phyloP scores from a whole-genome alignment of 2,329 filamentous ascomycete genomes.

The Hypoxylon sp. region DNA sequence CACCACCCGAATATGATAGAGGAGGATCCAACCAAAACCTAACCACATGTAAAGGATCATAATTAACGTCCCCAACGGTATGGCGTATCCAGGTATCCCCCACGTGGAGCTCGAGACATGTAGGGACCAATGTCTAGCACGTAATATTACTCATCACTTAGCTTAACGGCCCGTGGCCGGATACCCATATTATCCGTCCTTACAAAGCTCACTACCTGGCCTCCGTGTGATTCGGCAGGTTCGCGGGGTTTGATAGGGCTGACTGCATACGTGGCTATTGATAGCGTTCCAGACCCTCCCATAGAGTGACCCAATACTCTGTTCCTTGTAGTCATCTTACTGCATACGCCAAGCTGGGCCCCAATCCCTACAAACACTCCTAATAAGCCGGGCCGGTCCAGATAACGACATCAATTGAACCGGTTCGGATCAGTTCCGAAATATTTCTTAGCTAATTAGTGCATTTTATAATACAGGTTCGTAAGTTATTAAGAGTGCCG shows the following conservation, averaged over 20 bases:
- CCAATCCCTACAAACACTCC: not conserved
- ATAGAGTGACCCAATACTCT: not conserved
- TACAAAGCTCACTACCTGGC: conserved; percentile 1
- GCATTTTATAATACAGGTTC: no score
- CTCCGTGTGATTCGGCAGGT: not conserved
- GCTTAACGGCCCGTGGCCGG: conserved; percentile 13
- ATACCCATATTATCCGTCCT: not conserved
- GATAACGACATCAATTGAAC: not conserved
- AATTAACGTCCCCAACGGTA: not conserved
- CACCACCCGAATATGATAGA: not conserved
- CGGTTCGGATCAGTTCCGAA: not conserved
- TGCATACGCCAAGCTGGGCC: conserved; percentile 3
- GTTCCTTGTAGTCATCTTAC: not conserved
- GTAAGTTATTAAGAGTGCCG: no score
- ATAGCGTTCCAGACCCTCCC: conserved; percentile 9
- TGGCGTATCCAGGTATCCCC: not conserved
- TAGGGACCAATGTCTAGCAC: not conserved
- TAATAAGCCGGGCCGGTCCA: not conserved
- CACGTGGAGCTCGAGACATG: conserved; percentile 16
- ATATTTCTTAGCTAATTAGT: no score
- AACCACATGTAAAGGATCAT: not conserved
- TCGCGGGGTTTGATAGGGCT: conserved; percentile 3
- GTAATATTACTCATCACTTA: conserved; percentile 5
- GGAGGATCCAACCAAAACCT: not conserved
- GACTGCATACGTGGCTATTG: conserved; percentile 2